A percentile compares a stretch with the other conserved stretches of the same genome.
phyloP scores from a whole-genome alignment of 176 grass and related monocot species.

The Microstegium vimineum region DNA sequence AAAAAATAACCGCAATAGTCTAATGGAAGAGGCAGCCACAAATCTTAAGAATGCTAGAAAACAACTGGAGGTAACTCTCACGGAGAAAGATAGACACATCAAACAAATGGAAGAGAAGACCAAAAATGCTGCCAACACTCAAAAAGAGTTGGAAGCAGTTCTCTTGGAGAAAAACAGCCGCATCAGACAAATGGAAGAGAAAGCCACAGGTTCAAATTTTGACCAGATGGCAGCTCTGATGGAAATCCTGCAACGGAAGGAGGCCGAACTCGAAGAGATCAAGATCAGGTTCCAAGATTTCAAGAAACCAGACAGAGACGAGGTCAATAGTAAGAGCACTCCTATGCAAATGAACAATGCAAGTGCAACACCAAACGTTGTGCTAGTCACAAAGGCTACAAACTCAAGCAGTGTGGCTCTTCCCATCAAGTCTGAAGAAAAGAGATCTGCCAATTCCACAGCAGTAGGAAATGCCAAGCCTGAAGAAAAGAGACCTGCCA shows the following conservation, averaged over 20 bases:
- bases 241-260: constrained; percentile 65
- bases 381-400: neutral
- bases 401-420: constrained; percentile 19
- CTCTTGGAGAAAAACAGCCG: constrained; percentile 53
- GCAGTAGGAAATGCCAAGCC: neutral
- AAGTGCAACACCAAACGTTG: constrained; percentile 1
- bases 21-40: constrained; percentile 31
- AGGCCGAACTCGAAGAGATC: constrained; percentile 75
- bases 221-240: constrained; percentile 56
- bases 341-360: constrained; percentile 2
- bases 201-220: constrained; percentile 9
- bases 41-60: constrained; percentile 44
- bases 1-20: constrained; percentile 50
- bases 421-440: constrained; percentile 20
- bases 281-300: constrained; percentile 37
- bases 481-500: constrained; percentile 26
- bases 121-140: constrained; percentile 30
- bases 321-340: constrained; percentile 16
- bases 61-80: constrained; percentile 50
- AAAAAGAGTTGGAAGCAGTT: constrained; percentile 59
- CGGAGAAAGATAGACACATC: constrained; percentile 60
- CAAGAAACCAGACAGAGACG: constrained; percentile 13
- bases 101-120: constrained; percentile 35
- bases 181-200: constrained; percentile 49
- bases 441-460: constrained; percentile 22